phyloP scores from a whole-genome alignment of 768 basidiomycete species.

The Tremella mesenterica region DNA sequence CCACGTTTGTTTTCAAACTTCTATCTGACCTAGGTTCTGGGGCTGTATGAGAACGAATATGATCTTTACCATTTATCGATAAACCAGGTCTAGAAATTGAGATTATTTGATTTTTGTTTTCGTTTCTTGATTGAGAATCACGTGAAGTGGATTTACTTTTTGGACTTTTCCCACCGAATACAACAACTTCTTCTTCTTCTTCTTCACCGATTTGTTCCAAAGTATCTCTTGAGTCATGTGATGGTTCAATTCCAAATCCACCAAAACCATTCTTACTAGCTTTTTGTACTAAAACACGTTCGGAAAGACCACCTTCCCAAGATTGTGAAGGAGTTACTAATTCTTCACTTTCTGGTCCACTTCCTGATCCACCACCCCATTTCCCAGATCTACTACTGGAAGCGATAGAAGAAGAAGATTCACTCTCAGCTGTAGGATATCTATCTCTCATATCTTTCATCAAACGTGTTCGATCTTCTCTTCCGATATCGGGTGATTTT shows the following conservation, averaged over 20 bases:
- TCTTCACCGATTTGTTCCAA: conserved; percentile 33
- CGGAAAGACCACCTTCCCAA: conserved; percentile 28
- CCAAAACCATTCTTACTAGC: background rate
- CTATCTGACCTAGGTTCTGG: background rate
- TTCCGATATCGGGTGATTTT: conserved; percentile 17
- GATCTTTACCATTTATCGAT: conserved; percentile 3
- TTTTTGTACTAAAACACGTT: conserved; percentile 5
- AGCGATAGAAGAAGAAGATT: conserved; percentile 17
- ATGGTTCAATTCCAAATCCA: background rate
- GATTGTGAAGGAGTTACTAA: conserved; percentile 35
- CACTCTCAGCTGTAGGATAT: conserved; percentile 17
- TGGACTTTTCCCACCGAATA: conserved; percentile 16
- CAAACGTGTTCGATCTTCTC: background rate
- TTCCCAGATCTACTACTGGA: conserved; percentile 15
- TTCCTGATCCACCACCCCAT: conserved; percentile 7
- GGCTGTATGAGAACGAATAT: background rate
- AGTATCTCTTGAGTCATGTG: conserved; percentile 8
- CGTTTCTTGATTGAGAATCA: background rate
- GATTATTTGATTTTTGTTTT: background rate
- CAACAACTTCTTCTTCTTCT: conserved; percentile 30
- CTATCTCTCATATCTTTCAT: too few relatives aligned
- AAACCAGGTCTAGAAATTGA: background rate
- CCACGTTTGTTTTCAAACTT: background rate
- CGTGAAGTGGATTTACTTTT: background rate
- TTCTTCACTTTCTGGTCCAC: conserved; percentile 28